Conservation (phyloP, 108 stramenopile species). For the Cyclotella choctawhatcheeana region DNA sequence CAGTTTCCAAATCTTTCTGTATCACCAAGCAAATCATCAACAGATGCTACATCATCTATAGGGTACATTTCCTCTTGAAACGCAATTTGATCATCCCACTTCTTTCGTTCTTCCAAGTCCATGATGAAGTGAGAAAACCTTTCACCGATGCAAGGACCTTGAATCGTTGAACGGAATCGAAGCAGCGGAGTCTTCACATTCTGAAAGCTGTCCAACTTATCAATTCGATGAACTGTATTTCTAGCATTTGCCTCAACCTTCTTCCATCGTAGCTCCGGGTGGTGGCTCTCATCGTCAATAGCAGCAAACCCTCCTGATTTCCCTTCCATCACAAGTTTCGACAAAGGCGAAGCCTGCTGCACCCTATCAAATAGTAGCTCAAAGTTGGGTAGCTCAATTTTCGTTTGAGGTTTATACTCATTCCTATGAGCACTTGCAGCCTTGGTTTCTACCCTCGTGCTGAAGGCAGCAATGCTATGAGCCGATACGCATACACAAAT, state of each 20-base stretch:
- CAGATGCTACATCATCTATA: conserved; percentile 40
- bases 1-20: conserved; percentile 46
- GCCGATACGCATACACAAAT: conserved; percentile 16
- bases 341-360: conserved; percentile 46
- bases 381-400: conserved; percentile 52
- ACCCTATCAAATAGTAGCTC: conserved; percentile 48
- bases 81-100: conserved; percentile 53
- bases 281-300: conserved; percentile 26
- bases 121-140: conserved; percentile 49
- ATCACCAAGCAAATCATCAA: conserved; percentile 23
- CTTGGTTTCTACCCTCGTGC: not conserved
- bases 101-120: conserved; percentile 50
- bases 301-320: conserved; percentile 41
- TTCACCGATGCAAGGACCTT: conserved; percentile 49
- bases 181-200: conserved; percentile 47
- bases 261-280: conserved; percentile 46
- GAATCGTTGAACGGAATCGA: conserved; percentile 49
- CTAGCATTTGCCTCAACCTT: conserved; percentile 38
- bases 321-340: conserved; percentile 46
- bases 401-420: conserved; percentile 31
- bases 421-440: conserved; percentile 16
- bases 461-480: conserved; percentile 23
- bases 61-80: conserved; percentile 48
- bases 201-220: conserved; percentile 51
- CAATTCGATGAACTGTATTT: conserved; percentile 46